Conservation (phyloP, 768 basidiomycete genomes). For the Terana coerulea region DNA sequence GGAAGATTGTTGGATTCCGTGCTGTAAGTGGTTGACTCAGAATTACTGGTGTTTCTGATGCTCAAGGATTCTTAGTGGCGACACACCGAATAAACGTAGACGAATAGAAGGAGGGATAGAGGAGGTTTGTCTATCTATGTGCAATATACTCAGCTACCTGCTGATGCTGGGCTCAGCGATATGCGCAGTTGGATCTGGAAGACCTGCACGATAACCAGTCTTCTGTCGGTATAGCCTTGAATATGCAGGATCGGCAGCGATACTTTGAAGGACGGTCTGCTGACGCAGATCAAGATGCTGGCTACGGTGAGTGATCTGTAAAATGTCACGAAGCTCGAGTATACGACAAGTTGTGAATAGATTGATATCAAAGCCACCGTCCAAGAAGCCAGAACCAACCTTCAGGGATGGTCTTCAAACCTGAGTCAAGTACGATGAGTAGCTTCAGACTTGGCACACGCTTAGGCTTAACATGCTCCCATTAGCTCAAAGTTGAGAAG, state of each 20-base stretch:
- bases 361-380: conserved; percentile 47
- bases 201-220: conserved; percentile 74
- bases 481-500: conserved; percentile 63
- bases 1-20: conserved; percentile 82
- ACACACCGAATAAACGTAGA: conserved; percentile 56
- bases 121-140: conserved; percentile 34
- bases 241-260: conserved; percentile 83
- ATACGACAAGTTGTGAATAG: conserved; percentile 24
- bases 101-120: conserved; percentile 38
- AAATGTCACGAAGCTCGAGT: background rate
- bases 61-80: conserved; percentile 44
- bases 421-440: conserved; percentile 55
- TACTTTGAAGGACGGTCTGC: conserved; percentile 70
- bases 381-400: conserved; percentile 40
- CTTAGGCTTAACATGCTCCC: background rate
- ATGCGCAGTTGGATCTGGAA: conserved; percentile 73
- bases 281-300: conserved; percentile 14
- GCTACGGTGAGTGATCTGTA: too few species aligned
- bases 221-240: conserved; percentile 68
- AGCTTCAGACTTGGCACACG: background rate
- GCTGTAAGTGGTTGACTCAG: conserved; percentile 41
- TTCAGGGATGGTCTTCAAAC: conserved; percentile 54
- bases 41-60: background rate
- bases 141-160: background rate
- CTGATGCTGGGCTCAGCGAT: conserved; percentile 22